phyloP scores from a whole-genome alignment of 352 stramenopile species.

The Pythium apleroticum region DNA sequence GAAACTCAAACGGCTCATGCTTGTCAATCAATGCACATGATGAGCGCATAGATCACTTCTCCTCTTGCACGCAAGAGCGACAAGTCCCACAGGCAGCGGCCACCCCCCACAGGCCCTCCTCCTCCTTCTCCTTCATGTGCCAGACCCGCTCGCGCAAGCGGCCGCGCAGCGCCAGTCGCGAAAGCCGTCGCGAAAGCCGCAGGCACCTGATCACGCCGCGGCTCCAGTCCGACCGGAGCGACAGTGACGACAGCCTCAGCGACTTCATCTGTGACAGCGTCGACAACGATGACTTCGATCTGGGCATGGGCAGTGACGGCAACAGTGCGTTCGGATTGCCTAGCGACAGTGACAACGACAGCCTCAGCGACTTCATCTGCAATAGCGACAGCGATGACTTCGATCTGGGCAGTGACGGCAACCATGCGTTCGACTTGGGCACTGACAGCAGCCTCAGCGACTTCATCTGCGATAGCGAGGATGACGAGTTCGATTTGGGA shows the following conservation, averaged over 20 bases:
- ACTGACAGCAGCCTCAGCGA: no score
- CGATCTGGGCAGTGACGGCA: no score
- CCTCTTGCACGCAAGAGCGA: conserved; percentile 26
- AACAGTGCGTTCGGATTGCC: no score
- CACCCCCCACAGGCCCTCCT: neutral
- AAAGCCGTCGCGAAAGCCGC: neutral
- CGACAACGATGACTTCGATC: neutral
- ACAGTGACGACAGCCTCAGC: conserved; percentile 1
- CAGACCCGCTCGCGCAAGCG: conserved; percentile 11
- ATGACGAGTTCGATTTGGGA: no score
- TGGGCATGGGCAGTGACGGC: neutral
- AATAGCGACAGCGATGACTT: no score
- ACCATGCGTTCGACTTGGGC: no score
- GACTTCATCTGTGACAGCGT: neutral
- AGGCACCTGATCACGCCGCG: conserved; percentile 1
- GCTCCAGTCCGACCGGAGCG: conserved; percentile 3
- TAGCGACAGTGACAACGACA: no score
- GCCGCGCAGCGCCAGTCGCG: conserved; percentile 5
- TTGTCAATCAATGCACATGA: neutral
- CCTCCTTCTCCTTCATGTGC: conserved; percentile 12
- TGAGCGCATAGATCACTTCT: conserved; percentile 14
- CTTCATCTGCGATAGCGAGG: no score
- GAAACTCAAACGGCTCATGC: conserved; percentile 11
- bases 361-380: no score
- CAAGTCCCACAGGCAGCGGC: conserved; percentile 6